Conservation (phyloP, 352 stramenopile genomes). For the Globisporangium nodosum region DNA sequence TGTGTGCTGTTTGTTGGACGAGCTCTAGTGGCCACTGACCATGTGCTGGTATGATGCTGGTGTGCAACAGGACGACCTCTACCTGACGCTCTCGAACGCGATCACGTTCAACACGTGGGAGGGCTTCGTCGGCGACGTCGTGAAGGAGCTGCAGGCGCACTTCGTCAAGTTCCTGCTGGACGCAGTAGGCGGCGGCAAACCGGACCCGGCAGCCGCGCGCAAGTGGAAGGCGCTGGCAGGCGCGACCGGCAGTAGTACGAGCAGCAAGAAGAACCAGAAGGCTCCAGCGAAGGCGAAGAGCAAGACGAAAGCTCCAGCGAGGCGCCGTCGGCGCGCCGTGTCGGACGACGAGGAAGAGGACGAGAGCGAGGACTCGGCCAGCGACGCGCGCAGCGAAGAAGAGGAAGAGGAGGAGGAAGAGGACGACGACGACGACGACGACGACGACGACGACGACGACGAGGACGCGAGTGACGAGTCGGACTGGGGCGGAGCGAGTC, state of each 20-base stretch:
- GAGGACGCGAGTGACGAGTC: slow-evolving; percentile 28
- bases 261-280: not conserved
- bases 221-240: slow-evolving; percentile 2
- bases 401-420: slow-evolving; percentile 49
- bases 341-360: slow-evolving; percentile 49
- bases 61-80: slow-evolving; percentile 47
- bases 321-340: slow-evolving; percentile 9
- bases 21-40: slow-evolving; percentile 1
- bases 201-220: slow-evolving; percentile 11
- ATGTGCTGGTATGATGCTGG: not conserved
- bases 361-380: slow-evolving; percentile 38
- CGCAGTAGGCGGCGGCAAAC: slow-evolving; percentile 31
- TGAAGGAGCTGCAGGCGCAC: slow-evolving; percentile 64
- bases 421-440: slow-evolving; percentile 28
- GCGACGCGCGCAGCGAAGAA: slow-evolving; percentile 48
- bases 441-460: slow-evolving; percentile 18
- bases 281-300: not conserved
- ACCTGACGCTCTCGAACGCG: slow-evolving; percentile 75
- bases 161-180: slow-evolving; percentile 73
- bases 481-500: slow-evolving; percentile 33
- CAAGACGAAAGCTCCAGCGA: slow-evolving; percentile 12
- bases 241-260: not conserved
- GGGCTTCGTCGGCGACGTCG: slow-evolving; percentile 45
- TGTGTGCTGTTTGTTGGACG: not conserved
- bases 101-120: slow-evolving; percentile 77